phyloP scores from a whole-genome alignment of 192 early-diverging fungal genomes.

The Oehlia diaphana region DNA sequence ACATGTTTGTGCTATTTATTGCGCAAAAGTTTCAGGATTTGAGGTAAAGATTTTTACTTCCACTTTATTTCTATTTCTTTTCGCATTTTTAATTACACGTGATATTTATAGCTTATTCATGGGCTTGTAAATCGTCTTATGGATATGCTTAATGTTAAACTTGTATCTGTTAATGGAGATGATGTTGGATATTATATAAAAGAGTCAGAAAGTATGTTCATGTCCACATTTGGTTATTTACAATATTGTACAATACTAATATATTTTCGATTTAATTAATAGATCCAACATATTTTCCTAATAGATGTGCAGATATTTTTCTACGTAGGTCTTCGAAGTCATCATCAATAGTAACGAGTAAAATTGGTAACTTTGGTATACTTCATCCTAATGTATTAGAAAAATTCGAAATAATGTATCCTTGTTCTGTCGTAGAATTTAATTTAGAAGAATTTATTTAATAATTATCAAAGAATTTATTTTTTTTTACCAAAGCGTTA shows the following conservation, averaged over 20 bases:
- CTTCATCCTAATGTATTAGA: slow-evolving; percentile 88
- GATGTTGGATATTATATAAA: slow-evolving; percentile 76
- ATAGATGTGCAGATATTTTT: slow-evolving; percentile 87
- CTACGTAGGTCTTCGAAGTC: slow-evolving; percentile 46
- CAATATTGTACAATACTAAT: neutral
- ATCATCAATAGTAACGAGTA: slow-evolving; percentile 34
- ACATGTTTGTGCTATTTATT: slow-evolving; percentile 83
- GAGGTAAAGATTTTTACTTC: slow-evolving; percentile 47
- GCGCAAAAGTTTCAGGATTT: slow-evolving; percentile 80
- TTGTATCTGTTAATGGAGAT: slow-evolving; percentile 49
- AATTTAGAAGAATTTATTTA: slow-evolving; percentile 95
- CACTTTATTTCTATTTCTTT: no score
- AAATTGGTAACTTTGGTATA: slow-evolving; percentile 88
- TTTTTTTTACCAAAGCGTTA: no score
- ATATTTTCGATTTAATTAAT: slow-evolving; percentile 9
- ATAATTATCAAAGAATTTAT: slow-evolving; percentile 7
- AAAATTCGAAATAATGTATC: slow-evolving; percentile 83
- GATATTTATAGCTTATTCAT: slow-evolving; percentile 67
- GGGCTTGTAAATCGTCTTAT: slow-evolving; percentile 91
- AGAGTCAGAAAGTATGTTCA: slow-evolving; percentile 65
- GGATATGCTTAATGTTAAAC: slow-evolving; percentile 67
- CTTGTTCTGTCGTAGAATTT: slow-evolving; percentile 89
- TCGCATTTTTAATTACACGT: neutral
- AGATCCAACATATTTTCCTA: slow-evolving; percentile 86
- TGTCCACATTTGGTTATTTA: neutral